Conservation (phyloP, 345 rosid species). For the Eucalyptus polyanthemos region DNA sequence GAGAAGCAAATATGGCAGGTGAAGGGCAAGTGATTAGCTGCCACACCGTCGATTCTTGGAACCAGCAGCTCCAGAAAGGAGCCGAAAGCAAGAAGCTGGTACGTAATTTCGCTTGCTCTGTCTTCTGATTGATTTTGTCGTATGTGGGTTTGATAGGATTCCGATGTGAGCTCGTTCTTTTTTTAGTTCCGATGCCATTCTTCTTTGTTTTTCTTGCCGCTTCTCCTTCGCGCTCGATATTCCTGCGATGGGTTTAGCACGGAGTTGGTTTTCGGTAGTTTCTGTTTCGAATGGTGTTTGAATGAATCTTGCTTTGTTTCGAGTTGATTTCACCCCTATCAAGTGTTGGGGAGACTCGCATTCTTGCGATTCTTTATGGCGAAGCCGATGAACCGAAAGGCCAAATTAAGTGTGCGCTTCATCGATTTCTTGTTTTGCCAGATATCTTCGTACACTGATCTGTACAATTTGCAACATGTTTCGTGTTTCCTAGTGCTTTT, state of each 20-base stretch:
- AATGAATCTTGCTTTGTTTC: too few relatives aligned
- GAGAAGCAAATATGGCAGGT: conserved; percentile 22
- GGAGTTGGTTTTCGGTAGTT: background rate
- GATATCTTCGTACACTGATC: background rate
- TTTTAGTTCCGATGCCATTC: background rate
- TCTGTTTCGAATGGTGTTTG: background rate
- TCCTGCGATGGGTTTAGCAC: background rate
- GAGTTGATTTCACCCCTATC: too few relatives aligned
- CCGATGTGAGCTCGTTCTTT: background rate
- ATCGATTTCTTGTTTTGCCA: background rate
- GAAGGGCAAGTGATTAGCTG: conserved; percentile 60
- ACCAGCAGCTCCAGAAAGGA: conserved; percentile 27
- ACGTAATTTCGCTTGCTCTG: background rate
- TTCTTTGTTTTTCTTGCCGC: background rate
- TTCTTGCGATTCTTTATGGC: background rate
- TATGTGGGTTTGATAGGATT: background rate
- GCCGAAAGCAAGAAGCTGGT: conserved; percentile 45
- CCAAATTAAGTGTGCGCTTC: background rate
- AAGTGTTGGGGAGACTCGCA: background rate
- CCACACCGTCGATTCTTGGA: conserved; percentile 38
- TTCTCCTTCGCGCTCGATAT: background rate
- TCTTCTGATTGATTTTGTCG: background rate
- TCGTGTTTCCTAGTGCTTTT: background rate
- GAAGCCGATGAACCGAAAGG: background rate
- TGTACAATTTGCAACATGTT: background rate